Evolutionary conservation across 345 rosid genomes (phyloP), one percentile per base, ranked within the genome.

Genomic region (Trapa incisa): DNA sequence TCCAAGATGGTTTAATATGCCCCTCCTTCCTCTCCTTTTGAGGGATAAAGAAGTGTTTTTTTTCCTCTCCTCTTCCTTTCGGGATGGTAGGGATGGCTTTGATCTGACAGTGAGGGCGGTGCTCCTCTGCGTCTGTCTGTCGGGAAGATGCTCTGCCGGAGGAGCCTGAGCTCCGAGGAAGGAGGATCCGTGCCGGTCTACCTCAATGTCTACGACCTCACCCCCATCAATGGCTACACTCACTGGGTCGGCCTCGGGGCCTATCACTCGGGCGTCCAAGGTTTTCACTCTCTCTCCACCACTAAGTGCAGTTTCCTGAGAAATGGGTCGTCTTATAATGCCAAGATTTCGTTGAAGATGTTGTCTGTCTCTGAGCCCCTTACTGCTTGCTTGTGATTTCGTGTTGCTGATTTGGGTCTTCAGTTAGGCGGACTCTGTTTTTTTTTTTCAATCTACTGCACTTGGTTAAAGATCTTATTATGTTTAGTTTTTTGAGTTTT

Each of bases 211-310:
- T 94, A 94, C 72, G 99, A 94, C 83, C 91, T 94, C 66, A 94
- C 99, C 47, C 89, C 97, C 37, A 69, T 88, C 52, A 94, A 94
- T 83, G 99, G 96, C 66, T 94, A 91, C 67, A 95, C 97, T 58
- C 91, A 91, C 68, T 94, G 99, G 99, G 71, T 94, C 68, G 99
- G 99, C 36, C 97, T 94, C 62, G 97, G 99, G 13, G 97, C 86
- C 54, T 91, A 91, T 70, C 97, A 95, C 79, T 95, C 99, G 42
- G 99, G 99, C 8, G 96, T 95, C 70, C 87, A 95, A 95, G 99
- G 99, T 95, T 47, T 29, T 56, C 14, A 15, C 2, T 67, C 50
- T 42, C 60, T 6, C 38, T 47, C 33, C 14, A 1, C 38, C 12
- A 50, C 13, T 71, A 16, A 45, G 12, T 45, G 48, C 8, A 7